Evolutionary conservation across 371 early-diverging fungal species (phyloP).

Genomic region (Gilbertella persicaria): DNA sequence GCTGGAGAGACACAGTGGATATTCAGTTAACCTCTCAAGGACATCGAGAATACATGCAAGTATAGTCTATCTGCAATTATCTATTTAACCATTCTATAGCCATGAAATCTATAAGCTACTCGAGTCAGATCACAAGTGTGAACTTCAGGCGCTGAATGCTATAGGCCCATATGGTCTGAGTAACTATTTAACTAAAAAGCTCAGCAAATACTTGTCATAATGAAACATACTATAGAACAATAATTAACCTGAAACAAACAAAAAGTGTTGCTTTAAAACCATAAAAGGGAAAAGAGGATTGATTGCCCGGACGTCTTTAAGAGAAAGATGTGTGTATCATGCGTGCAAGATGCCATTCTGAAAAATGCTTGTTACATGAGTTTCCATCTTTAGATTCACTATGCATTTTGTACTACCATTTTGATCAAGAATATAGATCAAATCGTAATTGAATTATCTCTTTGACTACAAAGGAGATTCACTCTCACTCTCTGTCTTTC

Average conservation of each 20-base stretch:
- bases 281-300: no score
- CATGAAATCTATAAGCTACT: conserved; percentile 21
- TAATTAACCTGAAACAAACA: no score
- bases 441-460: background rate
- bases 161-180: conserved; percentile 18
- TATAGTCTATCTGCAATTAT: background rate
- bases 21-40: conserved; percentile 5
- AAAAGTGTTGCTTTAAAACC: no score
- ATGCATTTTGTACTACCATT: background rate
- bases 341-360: no score
- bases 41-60: conserved; percentile 19
- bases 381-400: background rate
- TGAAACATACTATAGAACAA: no score
- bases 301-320: no score
- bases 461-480: no score
- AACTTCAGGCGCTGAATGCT: conserved; percentile 36
- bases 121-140: conserved; percentile 28
- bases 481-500: no score
- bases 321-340: no score
- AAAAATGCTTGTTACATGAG: background rate
- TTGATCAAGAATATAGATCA: background rate
- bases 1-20: conserved; percentile 11
- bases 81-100: conserved; percentile 6
- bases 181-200: conserved; percentile 13
- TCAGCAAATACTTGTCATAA: no score